A percentile compares a stretch with the other conserved stretches of the same genome.
Evolutionary conservation across 2,329 filamentous ascomycete genomes (phyloP).

Genomic region (Exophiala sp.): DNA sequence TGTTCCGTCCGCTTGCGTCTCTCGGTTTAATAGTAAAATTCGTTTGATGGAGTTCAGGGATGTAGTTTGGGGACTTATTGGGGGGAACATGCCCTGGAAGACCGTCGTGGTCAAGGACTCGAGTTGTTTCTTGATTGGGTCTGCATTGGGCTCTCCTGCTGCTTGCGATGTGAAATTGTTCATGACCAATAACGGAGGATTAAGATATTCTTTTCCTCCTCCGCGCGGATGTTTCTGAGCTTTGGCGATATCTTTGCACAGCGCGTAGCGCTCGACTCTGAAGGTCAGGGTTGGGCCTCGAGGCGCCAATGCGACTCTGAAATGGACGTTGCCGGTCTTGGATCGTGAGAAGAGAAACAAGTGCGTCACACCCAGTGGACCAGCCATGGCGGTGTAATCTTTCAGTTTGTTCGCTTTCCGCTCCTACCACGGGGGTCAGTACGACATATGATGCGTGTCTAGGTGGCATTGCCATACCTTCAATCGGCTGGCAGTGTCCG

Average conservation of each 20-base stretch:
- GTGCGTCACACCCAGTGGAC: constrained; percentile 87
- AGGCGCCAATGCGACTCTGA: constrained; percentile 80
- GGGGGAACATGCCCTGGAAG: constrained; percentile 93
- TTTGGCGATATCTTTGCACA: constrained; percentile 83
- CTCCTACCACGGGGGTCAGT: constrained; percentile 47
- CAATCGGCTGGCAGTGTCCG: constrained; percentile 79
- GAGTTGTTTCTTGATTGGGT: constrained; percentile 83
- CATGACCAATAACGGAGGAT: constrained; percentile 89
- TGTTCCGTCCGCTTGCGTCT: constrained; percentile 55
- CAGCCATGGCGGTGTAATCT: constrained; percentile 94
- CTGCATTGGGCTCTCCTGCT: constrained; percentile 51
- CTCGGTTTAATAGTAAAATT: constrained; percentile 83
- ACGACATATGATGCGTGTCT: background rate
- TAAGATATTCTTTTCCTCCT: constrained; percentile 77
- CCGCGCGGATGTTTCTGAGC: constrained; percentile 76
- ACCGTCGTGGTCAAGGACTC: constrained; percentile 88
- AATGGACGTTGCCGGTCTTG: constrained; percentile 81
- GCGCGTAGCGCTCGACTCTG: constrained; percentile 85
- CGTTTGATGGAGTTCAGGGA: constrained; percentile 88
- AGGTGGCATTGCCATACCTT: constrained; percentile 46
- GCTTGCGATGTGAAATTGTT: constrained; percentile 79
- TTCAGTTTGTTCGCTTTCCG: constrained; percentile 78
- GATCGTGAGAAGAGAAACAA: constrained; percentile 89
- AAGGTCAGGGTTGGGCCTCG: constrained; percentile 91
- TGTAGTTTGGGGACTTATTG: constrained; percentile 85